Conservation (phyloP, 768 basidiomycete genomes). For the Termitomyces sp. region DNA sequence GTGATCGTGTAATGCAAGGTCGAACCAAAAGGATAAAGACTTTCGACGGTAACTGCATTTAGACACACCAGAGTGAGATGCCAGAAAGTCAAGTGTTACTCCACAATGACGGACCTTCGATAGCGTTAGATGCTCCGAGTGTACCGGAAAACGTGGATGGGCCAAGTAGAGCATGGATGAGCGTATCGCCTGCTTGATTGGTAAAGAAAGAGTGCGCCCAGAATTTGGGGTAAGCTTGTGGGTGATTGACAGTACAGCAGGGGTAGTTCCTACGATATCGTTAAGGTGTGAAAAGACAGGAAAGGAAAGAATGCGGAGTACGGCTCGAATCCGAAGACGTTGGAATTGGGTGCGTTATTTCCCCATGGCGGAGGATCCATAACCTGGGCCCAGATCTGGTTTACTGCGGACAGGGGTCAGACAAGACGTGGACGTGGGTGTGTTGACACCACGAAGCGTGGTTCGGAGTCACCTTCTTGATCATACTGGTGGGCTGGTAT, state of each 20-base stretch:
- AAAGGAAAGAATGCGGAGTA: slow-evolving; percentile 10
- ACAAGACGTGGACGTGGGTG: neutral
- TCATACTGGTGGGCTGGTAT: slow-evolving; percentile 35
- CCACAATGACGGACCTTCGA: slow-evolving; percentile 22
- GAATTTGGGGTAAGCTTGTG: slow-evolving; percentile 35
- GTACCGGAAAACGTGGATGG: slow-evolving; percentile 30
- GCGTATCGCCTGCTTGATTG: slow-evolving; percentile 20
- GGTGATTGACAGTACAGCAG: slow-evolving; percentile 39
- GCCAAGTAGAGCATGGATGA: slow-evolving; percentile 33
- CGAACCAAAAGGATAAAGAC: slow-evolving; percentile 35
- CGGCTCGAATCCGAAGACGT: slow-evolving; percentile 40
- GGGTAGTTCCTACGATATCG: slow-evolving; percentile 30
- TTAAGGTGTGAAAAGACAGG: too few relatives aligned
- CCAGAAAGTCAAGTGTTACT: neutral
- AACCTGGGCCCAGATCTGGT: slow-evolving; percentile 36
- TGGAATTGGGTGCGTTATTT: slow-evolving; percentile 32
- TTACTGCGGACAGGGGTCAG: slow-evolving; percentile 19
- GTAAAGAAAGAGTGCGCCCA: slow-evolving; percentile 36
- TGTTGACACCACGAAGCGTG: neutral
- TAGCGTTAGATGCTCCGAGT: slow-evolving; percentile 24
- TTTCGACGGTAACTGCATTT: slow-evolving; percentile 27
- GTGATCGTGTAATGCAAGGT: slow-evolving; percentile 18
- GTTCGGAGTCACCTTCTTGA: slow-evolving; percentile 27
- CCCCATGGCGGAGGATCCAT: slow-evolving; percentile 34
- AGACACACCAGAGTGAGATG: neutral